Evolutionary conservation across 257 asterid genomes (phyloP), one percentile per base, ranked within the genome.

Genomic region (Ophiorrhiza pumila): DNA sequence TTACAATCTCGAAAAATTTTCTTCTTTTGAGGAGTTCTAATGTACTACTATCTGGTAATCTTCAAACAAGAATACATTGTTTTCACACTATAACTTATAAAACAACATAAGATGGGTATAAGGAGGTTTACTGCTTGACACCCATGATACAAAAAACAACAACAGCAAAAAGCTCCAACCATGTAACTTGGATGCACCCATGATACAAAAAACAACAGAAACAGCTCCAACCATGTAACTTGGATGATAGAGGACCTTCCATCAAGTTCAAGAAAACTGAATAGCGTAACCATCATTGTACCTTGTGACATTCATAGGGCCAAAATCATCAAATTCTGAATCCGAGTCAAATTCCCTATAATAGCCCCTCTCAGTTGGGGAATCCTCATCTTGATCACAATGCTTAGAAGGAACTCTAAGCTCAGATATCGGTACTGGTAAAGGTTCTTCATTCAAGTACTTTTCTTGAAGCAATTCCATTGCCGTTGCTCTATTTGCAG

Each of bases 401-500:
- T 79, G 83, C 69, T 81, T 85, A 2, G 90, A 71, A 35, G 98
- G 99, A 68, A 95, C 83, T 78, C 96, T 84, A 73, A 95, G 80
- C 79, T 89, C 91, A 50, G 92, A 81, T 15, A 84, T 32, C 22
- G 86, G 83, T 17, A 83, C 83, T 0, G 99, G 96, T 10, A 86
- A 77, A 39, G 99, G 99, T 46, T 89, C 97, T 82, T 89, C 96
- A 11, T 79, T 90, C 74, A 95, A 82, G 83, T 95, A 95, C 81
- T 84, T 92, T 62, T 87, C 97, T 4, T 85, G 86, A 60, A 95
- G 96, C 78, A 92, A 65, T 75, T 95, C 98, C 89, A 82, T 76
- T 0, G 98, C 88, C 56, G 91, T 83, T 29, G 98, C 93, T 76
- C 99, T 82, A 74, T 84, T 79, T 17, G 85, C 76, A 2, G 99